Percentiles rank a stretch among this genome's conserved stretches.
Evolutionary conservation across 2,329 filamentous ascomycete species (phyloP).

Genomic region (Epichloe amarillans): DNA sequence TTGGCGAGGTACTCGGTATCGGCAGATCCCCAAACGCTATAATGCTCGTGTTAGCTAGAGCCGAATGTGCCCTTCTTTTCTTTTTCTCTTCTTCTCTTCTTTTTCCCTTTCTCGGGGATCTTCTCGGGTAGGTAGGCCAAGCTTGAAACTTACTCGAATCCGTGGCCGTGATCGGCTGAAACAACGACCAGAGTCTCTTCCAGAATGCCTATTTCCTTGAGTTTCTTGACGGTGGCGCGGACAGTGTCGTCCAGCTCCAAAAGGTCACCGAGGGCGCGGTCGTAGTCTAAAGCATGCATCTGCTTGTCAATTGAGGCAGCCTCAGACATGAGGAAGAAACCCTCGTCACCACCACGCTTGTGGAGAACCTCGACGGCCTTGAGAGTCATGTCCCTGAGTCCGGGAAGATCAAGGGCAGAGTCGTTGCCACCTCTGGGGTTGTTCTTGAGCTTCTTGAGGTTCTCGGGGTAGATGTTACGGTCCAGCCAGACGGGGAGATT

Average conservation of each 20-base stretch:
- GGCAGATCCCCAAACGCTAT: conserved; percentile 59
- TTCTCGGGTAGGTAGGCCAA: neutral
- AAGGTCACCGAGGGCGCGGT: conserved; percentile 71
- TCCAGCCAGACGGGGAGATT: conserved; percentile 80
- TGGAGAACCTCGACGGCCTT: conserved; percentile 75
- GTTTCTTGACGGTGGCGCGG: conserved; percentile 57
- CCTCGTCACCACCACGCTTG: conserved; percentile 50
- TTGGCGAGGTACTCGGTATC: conserved; percentile 65
- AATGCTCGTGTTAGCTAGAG: conserved; percentile 1
- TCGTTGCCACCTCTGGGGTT: conserved; percentile 51
- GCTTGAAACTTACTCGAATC: conserved; percentile 48
- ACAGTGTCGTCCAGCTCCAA: conserved; percentile 78
- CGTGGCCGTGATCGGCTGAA: conserved; percentile 80
- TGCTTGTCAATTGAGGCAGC: conserved; percentile 80
- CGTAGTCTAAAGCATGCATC: conserved; percentile 78
- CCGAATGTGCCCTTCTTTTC: too few species aligned
- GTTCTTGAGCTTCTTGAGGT: conserved; percentile 53
- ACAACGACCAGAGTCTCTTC: conserved; percentile 69
- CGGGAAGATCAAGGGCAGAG: conserved; percentile 61
- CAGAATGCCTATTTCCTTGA: conserved; percentile 50
- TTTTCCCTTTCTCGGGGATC: too few species aligned
- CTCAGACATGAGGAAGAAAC: conserved; percentile 82
- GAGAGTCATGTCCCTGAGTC: conserved; percentile 79
- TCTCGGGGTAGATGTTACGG: conserved; percentile 64
- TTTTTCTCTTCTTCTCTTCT: neutral